Base-by-base conservation (phyloP, 2,329 filamentous ascomycete species). In the Cladophialophora psammophila region DNA sequence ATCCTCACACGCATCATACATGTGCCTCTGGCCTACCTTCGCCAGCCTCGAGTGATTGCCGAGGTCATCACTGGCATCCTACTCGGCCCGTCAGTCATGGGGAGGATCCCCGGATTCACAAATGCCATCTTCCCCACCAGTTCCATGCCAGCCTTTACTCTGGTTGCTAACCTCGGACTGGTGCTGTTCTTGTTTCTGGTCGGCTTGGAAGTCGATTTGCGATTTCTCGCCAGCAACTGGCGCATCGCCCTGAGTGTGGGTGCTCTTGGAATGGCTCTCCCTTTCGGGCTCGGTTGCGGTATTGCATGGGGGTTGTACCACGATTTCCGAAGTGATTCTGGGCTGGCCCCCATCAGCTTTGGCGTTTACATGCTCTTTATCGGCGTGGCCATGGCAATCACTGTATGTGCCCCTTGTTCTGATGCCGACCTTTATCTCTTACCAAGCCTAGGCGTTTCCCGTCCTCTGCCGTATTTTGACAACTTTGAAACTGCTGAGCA, bases 381-480 rank as follows among this genome's bases (percentile, higher is more conserved):
- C 71, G 94, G 94, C 78, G 94, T 96, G 61, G 94, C 94, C 0
- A 90, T 97, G 79, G 91, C 93, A 34, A 98, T 98, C 73, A 97
- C 94, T 0, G 93, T 87, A 77, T 72, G 82, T 74, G 18, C 9
- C 18, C 20, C 34, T n/a, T 5, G 9, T 18, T 40, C 31, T 32
- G 6, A 42, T 45, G 18, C 13, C 3, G 18, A 32, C 13, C 34
- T 60, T 35, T 5, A 9, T 53, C 42, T 32, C 68, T 72, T 38
- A 72, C 56, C 15, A 15, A 45, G 20, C 8, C 10, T 61, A 87
- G 85, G 88, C 88, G 13, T 90, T 98, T 74, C 94, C 94, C 0
- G 94, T 98, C 0, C 86, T 98, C 12, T 97, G 94, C 75, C 91
- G 94, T 77, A 98, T 98, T 72, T 82, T 98, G 71, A 94, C 93